Evolutionary conservation across 148 eudicot species (phyloP), one percentile per base, ranked within the genome.

Genomic region (Vaccinium corymbosum): DNA sequence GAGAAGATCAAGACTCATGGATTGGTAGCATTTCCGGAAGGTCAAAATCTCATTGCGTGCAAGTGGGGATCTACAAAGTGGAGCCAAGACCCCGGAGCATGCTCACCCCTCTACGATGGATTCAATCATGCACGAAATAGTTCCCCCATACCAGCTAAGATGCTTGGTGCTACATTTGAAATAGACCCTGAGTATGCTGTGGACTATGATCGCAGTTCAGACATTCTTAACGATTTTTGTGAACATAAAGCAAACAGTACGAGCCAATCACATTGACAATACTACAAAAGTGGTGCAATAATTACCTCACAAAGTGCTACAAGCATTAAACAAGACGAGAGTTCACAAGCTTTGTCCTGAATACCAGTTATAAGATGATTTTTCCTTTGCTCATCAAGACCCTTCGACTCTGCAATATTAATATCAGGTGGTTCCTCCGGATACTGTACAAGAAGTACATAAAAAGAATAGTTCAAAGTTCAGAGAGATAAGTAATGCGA

Each of bases 261-360:
- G 53, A 71, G 49, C 20, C 53, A 27, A 56, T 25, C 3, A 80
- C 6, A 27, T 72, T 17, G 46, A 38, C 12, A 7, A 72, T 6
- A 64, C 14, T 13, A 49, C 25, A 77, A 17, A 13, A 83, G 83
- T 70, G 42, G 72, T 35, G 46, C 32, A 84, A 71, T 77, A n/a
- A 72, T 83, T 90, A 95, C 98, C 98, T 95, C 98, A 84, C 97
- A 95, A 84, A 95, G 93, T 55, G 98, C 90, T 78, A 95, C 93
- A 80, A 95, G 95, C 98, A 95, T 95, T 81, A 84, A 90, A 84
- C 89, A 93, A 14, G 98, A 94, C 74, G 93, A 85, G 64, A 95
- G 92, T 86, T 95, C 98, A 87, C 38, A 42, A 80, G 94, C 97
- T 89, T 86, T 92, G 57, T 89, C 89, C 82, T 84, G 85, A 81